Evolutionary conservation across 2,329 filamentous ascomycete species (phyloP).

Genomic region (Dactylellina cionopaga): DNA sequence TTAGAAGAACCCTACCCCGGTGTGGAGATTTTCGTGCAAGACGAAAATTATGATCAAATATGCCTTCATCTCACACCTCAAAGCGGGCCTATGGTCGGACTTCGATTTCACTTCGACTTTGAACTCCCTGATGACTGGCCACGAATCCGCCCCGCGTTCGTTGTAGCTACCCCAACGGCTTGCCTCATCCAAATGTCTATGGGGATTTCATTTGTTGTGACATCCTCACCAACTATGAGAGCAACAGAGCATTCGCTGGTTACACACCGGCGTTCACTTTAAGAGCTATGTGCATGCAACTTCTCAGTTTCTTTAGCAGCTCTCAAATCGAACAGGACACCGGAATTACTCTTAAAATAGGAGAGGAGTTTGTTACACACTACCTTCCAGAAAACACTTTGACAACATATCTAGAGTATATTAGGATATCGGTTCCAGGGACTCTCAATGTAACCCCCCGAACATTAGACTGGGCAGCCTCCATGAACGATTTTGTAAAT

Average conservation of each 20-base stretch:
- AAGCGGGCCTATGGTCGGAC: not conserved
- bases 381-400: not conserved
- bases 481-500: too few species aligned
- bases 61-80: not conserved
- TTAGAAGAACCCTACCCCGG: not conserved
- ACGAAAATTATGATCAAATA: slow-evolving; percentile 1
- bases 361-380: not conserved
- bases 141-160: not conserved
- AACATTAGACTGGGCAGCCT: too few species aligned
- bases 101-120: slow-evolving; percentile 3
- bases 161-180: not conserved
- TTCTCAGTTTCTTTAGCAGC: slow-evolving; percentile 5
- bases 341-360: not conserved
- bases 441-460: too few species aligned
- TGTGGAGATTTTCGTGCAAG: not conserved
- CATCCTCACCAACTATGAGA: not conserved
- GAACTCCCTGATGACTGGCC: slow-evolving; percentile 5
- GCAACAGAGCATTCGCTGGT: not conserved
- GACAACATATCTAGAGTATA: too few species aligned
- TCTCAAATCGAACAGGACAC: not conserved
- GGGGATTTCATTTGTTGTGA: slow-evolving; percentile 1
- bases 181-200: not conserved
- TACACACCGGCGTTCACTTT: slow-evolving; percentile 1
- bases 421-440: too few species aligned
- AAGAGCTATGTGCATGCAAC: not conserved